phyloP scores from a whole-genome alignment of 805 yeast genomes.

The Candida nitratophila region DNA sequence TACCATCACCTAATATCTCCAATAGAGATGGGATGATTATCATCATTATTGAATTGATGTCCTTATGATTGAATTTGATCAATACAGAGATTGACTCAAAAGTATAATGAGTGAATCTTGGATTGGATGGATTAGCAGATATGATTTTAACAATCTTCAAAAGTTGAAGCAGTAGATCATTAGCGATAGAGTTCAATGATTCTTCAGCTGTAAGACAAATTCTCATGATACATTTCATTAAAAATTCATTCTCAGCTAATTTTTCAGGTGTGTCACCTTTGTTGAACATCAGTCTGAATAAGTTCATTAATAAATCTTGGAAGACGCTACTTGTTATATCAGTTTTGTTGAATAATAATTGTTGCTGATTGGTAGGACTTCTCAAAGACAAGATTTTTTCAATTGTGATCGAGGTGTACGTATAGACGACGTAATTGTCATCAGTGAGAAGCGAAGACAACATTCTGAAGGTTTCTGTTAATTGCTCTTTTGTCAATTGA shows the following conservation, averaged over 20 bases:
- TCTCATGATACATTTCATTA: slow-evolving; percentile 85
- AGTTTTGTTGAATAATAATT: slow-evolving; percentile 57
- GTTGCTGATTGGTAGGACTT: slow-evolving; percentile 44
- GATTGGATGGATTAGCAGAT: slow-evolving; percentile 89
- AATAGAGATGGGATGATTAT: slow-evolving; percentile 62
- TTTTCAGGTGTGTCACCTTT: slow-evolving; percentile 73
- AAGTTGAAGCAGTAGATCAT: slow-evolving; percentile 54
- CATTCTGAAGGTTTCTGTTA: slow-evolving; percentile 72
- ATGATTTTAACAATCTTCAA: slow-evolving; percentile 63
- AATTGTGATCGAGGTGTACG: slow-evolving; percentile 89
- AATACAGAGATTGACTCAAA: slow-evolving; percentile 84
- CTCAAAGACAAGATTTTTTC: slow-evolving; percentile 82
- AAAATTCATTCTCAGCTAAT: slow-evolving; percentile 88
- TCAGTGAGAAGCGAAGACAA: slow-evolving; percentile 64
- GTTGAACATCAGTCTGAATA: slow-evolving; percentile 60
- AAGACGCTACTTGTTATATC: slow-evolving; percentile 62
- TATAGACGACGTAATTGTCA: slow-evolving; percentile 73
- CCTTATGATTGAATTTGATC: slow-evolving; percentile 39
- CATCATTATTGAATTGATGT: slow-evolving; percentile 36
- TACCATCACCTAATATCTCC: slow-evolving; percentile 67
- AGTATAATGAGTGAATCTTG: slow-evolving; percentile 82
- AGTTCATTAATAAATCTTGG: slow-evolving; percentile 52
- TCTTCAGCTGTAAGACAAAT: slow-evolving; percentile 69
- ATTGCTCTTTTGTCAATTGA: slow-evolving; percentile 82
- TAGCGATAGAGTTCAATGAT: slow-evolving; percentile 38